phyloP scores from a whole-genome alignment of 169 alveolate species.

The Blepharisma undulans region DNA sequence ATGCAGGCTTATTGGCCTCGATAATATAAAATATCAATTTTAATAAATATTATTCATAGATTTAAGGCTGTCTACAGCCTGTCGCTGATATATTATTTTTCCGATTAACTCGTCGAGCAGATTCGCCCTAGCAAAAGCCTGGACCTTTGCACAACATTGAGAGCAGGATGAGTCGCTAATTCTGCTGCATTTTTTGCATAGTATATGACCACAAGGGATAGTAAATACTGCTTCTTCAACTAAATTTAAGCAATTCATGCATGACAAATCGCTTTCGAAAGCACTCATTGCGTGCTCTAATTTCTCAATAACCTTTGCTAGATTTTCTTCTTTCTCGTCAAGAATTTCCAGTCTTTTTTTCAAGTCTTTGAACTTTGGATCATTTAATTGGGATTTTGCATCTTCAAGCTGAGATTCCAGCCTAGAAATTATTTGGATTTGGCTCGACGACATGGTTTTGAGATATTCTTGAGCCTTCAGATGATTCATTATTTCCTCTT shows the following conservation, averaged over 20 bases:
- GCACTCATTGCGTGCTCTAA: neutral
- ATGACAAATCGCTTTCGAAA: neutral
- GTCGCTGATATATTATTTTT: neutral
- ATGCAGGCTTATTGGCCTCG: too few relatives aligned
- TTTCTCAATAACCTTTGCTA: neutral
- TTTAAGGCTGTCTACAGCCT: neutral
- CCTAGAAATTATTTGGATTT: neutral
- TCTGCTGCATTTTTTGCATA: neutral
- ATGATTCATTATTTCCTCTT: neutral
- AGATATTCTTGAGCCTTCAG: neutral
- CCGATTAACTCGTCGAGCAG: neutral
- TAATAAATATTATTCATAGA: too few relatives aligned
- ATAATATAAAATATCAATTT: too few relatives aligned
- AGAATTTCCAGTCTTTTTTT: neutral
- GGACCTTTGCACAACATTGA: neutral
- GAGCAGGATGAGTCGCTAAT: neutral
- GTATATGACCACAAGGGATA: constrained; percentile 11
- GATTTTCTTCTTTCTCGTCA: neutral
- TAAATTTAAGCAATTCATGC: neutral
- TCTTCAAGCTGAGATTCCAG: neutral
- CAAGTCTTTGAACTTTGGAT: neutral
- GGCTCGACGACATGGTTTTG: too few relatives aligned
- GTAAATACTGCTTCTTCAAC: neutral
- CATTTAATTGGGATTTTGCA: neutral
- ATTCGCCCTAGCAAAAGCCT: neutral